A percentile compares a stretch with the other conserved stretches of the same genome.
These are phyloP conservation scores for Yarrowia sp. DNA, from an alignment of 805 yeast species.

Conservation along the genomic window DNA sequence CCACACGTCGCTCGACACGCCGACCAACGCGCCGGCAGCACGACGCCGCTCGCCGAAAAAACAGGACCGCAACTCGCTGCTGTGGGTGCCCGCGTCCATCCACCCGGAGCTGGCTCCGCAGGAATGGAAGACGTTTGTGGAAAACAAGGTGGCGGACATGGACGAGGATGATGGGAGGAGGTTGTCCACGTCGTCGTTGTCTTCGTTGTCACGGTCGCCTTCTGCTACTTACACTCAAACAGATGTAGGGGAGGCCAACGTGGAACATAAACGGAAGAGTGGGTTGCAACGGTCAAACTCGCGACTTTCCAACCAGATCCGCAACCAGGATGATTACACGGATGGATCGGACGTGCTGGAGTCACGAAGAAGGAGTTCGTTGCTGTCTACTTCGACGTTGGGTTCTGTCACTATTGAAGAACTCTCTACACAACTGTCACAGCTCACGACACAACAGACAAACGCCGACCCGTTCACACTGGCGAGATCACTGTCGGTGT, in stretches of 20 bases:
- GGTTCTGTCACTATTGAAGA: conserved; percentile 32
- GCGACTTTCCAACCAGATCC: conserved; percentile 39
- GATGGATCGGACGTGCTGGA: conserved; percentile 41
- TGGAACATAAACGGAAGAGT: background rate
- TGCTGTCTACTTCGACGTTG: conserved; percentile 24
- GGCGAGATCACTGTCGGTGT: conserved; percentile 66
- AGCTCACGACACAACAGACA: conserved; percentile 70
- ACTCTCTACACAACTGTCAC: conserved; percentile 51
- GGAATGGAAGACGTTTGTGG: conserved; percentile 50
- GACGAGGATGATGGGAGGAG: conserved; percentile 8
- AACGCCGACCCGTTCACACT: conserved; percentile 79
- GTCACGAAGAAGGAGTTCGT: conserved; percentile 30
- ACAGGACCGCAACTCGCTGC: conserved; percentile 37
- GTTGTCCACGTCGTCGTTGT: background rate
- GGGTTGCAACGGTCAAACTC: conserved; percentile 32
- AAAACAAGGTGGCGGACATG: conserved; percentile 42
- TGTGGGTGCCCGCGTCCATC: conserved; percentile 95
- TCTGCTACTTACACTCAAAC: conserved; percentile 23
- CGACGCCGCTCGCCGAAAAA: background rate
- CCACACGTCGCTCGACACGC: conserved; percentile 23
- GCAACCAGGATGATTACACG: conserved; percentile 38
- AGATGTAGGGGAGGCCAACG: conserved; percentile 12
- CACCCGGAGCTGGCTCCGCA: conserved; percentile 97
- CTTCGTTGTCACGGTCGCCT: background rate
- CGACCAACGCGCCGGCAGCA: conserved; percentile 25